Conservation (phyloP, 495 filamentous ascomycete species). For the Talaromyces borbonicus region DNA sequence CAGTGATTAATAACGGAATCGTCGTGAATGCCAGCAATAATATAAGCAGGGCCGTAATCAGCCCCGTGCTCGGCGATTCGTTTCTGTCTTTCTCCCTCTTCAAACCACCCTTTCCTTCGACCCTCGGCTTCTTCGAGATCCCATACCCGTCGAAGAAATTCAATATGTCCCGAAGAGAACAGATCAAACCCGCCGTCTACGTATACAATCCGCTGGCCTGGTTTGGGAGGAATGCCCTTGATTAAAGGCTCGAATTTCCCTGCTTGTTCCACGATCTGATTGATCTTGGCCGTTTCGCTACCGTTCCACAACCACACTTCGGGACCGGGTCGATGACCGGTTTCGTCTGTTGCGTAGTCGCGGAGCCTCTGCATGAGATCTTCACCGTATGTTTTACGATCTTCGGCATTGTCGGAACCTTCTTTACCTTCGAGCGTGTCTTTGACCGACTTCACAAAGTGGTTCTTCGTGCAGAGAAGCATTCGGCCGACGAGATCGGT, state of each 20-base stretch:
- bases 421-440: slow-evolving; percentile 59
- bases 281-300: slow-evolving; percentile 42
- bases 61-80: slow-evolving; percentile 48
- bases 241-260: slow-evolving; percentile 55
- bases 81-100: slow-evolving; percentile 47
- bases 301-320: slow-evolving; percentile 72
- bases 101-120: slow-evolving; percentile 61
- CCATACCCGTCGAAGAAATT: slow-evolving; percentile 72
- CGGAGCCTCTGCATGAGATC: slow-evolving; percentile 61
- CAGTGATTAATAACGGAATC: slow-evolving; percentile 88
- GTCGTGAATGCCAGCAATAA: slow-evolving; percentile 87
- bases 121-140: slow-evolving; percentile 59
- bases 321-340: slow-evolving; percentile 57
- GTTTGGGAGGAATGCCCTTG: slow-evolving; percentile 51
- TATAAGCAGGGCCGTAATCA: slow-evolving; percentile 72
- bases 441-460: slow-evolving; percentile 73
- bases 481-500: slow-evolving; percentile 96
- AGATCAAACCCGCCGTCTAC: slow-evolving; percentile 96
- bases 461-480: slow-evolving; percentile 81
- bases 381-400: slow-evolving; percentile 48
- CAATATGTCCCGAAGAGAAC: slow-evolving; percentile 93
- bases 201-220: slow-evolving; percentile 81
- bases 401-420: slow-evolving; percentile 56
- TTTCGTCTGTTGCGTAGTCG: slow-evolving; percentile 81
- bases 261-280: slow-evolving; percentile 37